phyloP scores from a whole-genome alignment of 192 early-diverging fungal genomes.

The Gorgonomyces haynaldii region DNA sequence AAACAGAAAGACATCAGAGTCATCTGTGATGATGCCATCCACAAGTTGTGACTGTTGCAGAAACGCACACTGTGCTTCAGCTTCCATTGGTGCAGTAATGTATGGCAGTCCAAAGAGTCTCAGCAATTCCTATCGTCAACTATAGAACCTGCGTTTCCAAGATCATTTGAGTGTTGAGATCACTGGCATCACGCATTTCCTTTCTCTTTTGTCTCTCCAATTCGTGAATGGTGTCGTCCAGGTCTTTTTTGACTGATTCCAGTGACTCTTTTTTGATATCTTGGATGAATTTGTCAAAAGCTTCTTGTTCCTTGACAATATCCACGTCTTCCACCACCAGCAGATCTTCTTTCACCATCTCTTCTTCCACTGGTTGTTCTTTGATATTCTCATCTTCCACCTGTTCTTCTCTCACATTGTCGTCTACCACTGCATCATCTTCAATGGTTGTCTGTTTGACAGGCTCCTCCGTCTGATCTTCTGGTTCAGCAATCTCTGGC shows the following conservation, averaged over 20 bases:
- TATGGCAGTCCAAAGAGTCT: conserved; percentile 90
- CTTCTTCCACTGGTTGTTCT: neutral
- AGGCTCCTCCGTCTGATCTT: conserved; percentile 42
- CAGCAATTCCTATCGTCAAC: conserved; percentile 47
- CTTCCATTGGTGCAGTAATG: conserved; percentile 88
- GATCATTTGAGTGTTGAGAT: conserved; percentile 61
- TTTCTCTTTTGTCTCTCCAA: conserved; percentile 37
- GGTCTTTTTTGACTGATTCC: no score
- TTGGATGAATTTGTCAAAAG: no score
- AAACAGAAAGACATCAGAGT: conserved; percentile 95
- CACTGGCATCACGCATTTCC: conserved; percentile 48
- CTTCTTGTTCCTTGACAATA: conserved; percentile 7
- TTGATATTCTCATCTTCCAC: conserved; percentile 26
- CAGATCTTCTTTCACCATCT: conserved; percentile 1
- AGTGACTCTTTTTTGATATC: no score
- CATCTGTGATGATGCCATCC: conserved; percentile 94
- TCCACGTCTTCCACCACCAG: conserved; percentile 1
- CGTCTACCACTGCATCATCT: conserved; percentile 7
- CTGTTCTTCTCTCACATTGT: conserved; percentile 39
- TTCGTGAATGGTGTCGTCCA: no score
- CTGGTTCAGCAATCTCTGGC: conserved; percentile 1
- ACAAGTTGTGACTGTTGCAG: conserved; percentile 45
- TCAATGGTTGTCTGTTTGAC: conserved; percentile 12
- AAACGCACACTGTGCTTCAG: conserved; percentile 91
- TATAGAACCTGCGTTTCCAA: conserved; percentile 48